Evolutionary conservation across 2,329 filamentous ascomycete species (phyloP), one percentile per base, ranked within the genome.

Genomic region (Colletotrichum liaoningense): DNA sequence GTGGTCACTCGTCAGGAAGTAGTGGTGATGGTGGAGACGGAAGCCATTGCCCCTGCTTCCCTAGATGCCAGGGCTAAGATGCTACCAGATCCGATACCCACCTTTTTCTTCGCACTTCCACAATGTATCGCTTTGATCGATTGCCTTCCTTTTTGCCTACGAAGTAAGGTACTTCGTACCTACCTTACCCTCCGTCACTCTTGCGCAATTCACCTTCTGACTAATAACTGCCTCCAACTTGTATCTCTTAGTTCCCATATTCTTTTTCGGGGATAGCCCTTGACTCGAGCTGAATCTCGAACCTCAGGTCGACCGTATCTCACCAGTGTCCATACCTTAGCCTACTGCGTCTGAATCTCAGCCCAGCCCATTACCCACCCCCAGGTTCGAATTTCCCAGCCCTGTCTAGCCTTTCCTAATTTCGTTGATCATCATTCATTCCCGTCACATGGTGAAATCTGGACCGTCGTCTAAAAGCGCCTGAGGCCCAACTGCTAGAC

Each of bases 61-160:
- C 22, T 26, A 22, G 30, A 33, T 22, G 30, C 7, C 33, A 22
- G 24, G 57, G 57, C 58, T 28, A 62, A 62, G 58, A 62, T 62
- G 24, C n/a, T 11, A 16, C 58, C 58, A 62, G 58, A 62, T 62
- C 58, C 11, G 58, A 62, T 26, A 62, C 35, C 58, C 58, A 62
- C 58, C 16, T 49, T 49, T 46, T 46, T n/a, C 16, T 62, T 46
- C 58, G 14, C 58, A 46, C 35, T 26, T 49, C 14, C 14, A 57
- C 57, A 49, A 67, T 64, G 63, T 49, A 42, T 38, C 56, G 66
- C 7, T 24, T 63, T 49, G 66, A 59, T 69, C 65, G 54, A 28
- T 69, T 33, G 52, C 65, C 28, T 69, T 60, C 59, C 69, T 59
- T 72, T 69, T 59, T 63, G 5, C 11, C 24, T 54, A 22, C 11